Evolutionary conservation across 2,329 filamentous ascomycete genomes (phyloP), one percentile per base, ranked within the genome.

Genomic region (Exophiala sp.): DNA sequence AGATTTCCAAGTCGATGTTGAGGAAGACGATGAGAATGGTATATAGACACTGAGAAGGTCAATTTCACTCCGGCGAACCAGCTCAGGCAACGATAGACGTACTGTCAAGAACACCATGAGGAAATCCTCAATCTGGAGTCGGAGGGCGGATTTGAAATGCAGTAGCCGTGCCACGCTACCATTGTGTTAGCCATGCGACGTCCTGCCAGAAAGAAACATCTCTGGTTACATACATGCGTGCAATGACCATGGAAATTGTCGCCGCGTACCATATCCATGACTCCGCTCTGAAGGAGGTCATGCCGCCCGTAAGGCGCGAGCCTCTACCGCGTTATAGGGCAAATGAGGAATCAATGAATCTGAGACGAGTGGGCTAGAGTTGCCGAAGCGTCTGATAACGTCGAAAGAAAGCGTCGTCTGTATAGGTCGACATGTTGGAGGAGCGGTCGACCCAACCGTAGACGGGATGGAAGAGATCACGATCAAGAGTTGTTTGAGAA

Each of bases 51-150:
- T 64, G 45, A 11, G 11, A 21, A 13, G 19, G 19, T 41, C 21
- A 41, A 24, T 24, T 8, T 24, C 13, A 19, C 13, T 23, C 22
- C 22, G 21, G 21, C 16, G 19, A 41, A 23, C 19, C 4, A 19
- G 11, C 13, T n/a, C 38, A 8, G 34, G 34, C 14, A 8, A 19
- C n/a, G 34, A 19, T 8, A 23, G 23, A 66, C 53, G 10, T 54
- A 70, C 67, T 16, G 75, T 65, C 6, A 74, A 71, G 47, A 79
- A 66, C 7, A 75, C 35, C 77, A 81, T 81, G 19, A 78, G 65
- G 59, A 73, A 80, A 60, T 82, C 79, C 57, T 82, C 79, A 21
- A 73, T 59, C 58, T 77, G 74, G n/a, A 79, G 70, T 43, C 52
- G 56, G 8, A 52, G 48, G 11, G 59, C 16, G 7, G 55, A 56